A percentile compares a stretch with the other conserved stretches of the same genome.
Evolutionary conservation across 129 eudicot species (phyloP).

Genomic region (Tagetes erecta): DNA sequence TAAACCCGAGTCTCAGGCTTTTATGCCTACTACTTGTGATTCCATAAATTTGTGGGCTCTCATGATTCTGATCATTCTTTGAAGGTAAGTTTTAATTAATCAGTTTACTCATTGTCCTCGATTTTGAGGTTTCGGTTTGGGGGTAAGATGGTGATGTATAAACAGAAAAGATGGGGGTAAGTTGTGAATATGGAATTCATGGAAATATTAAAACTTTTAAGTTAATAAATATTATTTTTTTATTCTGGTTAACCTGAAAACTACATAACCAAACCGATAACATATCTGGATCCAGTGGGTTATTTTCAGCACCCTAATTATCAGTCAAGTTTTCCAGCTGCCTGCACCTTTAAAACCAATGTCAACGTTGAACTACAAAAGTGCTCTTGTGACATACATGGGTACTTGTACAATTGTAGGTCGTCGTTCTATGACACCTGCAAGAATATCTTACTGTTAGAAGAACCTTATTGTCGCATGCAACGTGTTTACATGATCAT

Average conservation of each 20-base stretch:
- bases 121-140: neutral
- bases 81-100: neutral
- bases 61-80: too few relatives aligned
- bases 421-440: neutral
- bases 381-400: slow-evolving; percentile 5
- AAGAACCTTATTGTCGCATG: neutral
- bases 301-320: too few relatives aligned
- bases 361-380: neutral
- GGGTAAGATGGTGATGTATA: neutral
- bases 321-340: too few relatives aligned
- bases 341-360: too few relatives aligned
- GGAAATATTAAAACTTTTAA: neutral
- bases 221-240: neutral
- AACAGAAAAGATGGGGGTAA: too few relatives aligned
- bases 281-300: too few relatives aligned
- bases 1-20: neutral
- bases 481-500: slow-evolving; percentile 7
- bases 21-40: neutral
- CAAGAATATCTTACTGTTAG: neutral
- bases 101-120: neutral
- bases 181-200: neutral
- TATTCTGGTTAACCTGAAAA: neutral
- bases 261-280: neutral
- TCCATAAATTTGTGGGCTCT: neutral
- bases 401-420: neutral